phyloP scores from a whole-genome alignment of 2,329 filamentous ascomycete genomes.

The Exophiala sp. region DNA sequence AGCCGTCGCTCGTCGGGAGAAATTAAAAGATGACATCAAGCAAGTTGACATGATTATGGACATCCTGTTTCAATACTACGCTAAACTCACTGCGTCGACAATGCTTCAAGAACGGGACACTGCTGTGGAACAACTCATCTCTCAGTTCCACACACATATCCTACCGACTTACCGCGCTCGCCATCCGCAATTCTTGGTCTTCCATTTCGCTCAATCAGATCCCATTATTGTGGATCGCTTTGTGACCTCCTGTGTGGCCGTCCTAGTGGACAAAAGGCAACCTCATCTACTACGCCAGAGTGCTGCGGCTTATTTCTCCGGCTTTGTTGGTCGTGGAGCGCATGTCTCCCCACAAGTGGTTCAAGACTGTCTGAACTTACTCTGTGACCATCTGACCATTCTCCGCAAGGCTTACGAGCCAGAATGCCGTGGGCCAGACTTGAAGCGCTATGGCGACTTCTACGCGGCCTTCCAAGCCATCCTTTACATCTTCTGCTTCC shows the following conservation, averaged over 20 bases:
- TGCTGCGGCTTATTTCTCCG: conserved; percentile 85
- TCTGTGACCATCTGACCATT: conserved; percentile 69
- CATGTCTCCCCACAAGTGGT: conserved; percentile 71
- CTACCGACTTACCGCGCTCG: conserved; percentile 86
- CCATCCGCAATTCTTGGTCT: conserved; percentile 91
- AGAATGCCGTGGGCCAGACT: conserved; percentile 74
- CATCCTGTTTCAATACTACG: conserved; percentile 77
- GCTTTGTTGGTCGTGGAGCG: conserved; percentile 85
- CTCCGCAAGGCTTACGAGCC: conserved; percentile 68
- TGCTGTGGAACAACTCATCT: conserved; percentile 70
- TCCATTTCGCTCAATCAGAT: conserved; percentile 85
- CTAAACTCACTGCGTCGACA: conserved; percentile 39
- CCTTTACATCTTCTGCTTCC: conserved; percentile 95
- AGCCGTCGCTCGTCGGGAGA: conserved; percentile 51
- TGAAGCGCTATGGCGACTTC: conserved; percentile 75
- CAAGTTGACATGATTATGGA: conserved; percentile 91
- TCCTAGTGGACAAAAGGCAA: conserved; percentile 63
- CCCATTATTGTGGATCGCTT: conserved; percentile 75
- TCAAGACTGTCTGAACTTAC: conserved; percentile 72
- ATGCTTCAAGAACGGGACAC: conserved; percentile 60
- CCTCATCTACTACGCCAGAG: conserved; percentile 72
- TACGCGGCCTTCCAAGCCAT: conserved; percentile 85
- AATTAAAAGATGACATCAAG: conserved; percentile 73
- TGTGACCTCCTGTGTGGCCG: conserved; percentile 66
- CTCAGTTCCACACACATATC: conserved; percentile 81